These are phyloP conservation scores for Polyplosphaeria fusca DNA, from an alignment of 495 filamentous ascomycete species.

Conservation along the genomic window DNA sequence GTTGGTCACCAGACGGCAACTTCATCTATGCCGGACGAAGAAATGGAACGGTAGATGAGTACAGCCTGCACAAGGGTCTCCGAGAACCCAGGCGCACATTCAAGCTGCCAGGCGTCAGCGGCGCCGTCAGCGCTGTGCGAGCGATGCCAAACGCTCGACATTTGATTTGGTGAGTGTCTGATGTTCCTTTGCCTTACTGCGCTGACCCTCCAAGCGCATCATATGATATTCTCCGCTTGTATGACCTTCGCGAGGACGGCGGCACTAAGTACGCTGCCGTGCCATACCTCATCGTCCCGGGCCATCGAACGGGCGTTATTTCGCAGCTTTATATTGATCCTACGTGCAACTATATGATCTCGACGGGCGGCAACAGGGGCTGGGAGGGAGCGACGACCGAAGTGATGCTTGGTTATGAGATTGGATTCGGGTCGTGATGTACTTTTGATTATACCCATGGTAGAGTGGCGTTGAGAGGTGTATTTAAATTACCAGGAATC, in stretches of 20 bases:
- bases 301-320: slow-evolving; percentile 86
- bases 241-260: slow-evolving; percentile 72
- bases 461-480: slow-evolving; percentile 10
- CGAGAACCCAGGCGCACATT: slow-evolving; percentile 73
- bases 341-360: slow-evolving; percentile 85
- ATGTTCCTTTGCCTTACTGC: not conserved
- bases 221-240: slow-evolving; percentile 89
- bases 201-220: slow-evolving; percentile 59
- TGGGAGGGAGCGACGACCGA: slow-evolving; percentile 96
- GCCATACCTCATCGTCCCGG: slow-evolving; percentile 91
- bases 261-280: slow-evolving; percentile 70
- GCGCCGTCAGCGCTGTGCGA: slow-evolving; percentile 77
- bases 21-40: slow-evolving; percentile 89
- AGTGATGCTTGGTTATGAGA: slow-evolving; percentile 91
- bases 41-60: slow-evolving; percentile 95
- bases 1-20: slow-evolving; percentile 95
- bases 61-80: slow-evolving; percentile 78
- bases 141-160: slow-evolving; percentile 94
- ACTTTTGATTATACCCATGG: slow-evolving; percentile 32
- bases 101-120: slow-evolving; percentile 85
- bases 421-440: slow-evolving; percentile 50
- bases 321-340: slow-evolving; percentile 80
- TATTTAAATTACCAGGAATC: too few species aligned
- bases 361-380: slow-evolving; percentile 82
- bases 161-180: slow-evolving; percentile 69